These are phyloP conservation scores for Candida sphagnicola DNA, from an alignment of 805 yeast species.

Conservation along the genomic window DNA sequence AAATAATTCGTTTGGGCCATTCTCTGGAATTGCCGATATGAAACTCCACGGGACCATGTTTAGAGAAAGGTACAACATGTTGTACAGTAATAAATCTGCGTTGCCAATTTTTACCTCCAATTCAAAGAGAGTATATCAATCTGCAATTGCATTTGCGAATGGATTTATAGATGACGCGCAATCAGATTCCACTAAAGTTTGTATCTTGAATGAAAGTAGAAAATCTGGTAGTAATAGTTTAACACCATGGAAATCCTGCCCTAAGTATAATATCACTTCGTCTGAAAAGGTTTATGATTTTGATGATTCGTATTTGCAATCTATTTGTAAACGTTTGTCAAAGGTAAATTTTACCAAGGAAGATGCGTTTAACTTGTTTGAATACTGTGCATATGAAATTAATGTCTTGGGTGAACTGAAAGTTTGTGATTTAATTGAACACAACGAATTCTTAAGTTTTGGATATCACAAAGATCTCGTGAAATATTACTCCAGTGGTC, in stretches of 20 bases:
- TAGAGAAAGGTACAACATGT: constrained; percentile 41
- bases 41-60: constrained; percentile 40
- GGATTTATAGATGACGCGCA: constrained; percentile 47
- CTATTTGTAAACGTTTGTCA: constrained; percentile 56
- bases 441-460: constrained; percentile 56
- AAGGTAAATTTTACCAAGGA: constrained; percentile 43
- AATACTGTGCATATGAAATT: constrained; percentile 68
- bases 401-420: constrained; percentile 61
- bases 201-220: constrained; percentile 41
- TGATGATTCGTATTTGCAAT: constrained; percentile 38
- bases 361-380: constrained; percentile 50
- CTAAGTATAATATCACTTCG: constrained; percentile 27
- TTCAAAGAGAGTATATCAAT: constrained; percentile 47
- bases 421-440: constrained; percentile 61
- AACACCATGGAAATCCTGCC: constrained; percentile 44
- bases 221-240: constrained; percentile 50
- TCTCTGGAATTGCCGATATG: constrained; percentile 46
- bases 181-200: constrained; percentile 10
- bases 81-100: constrained; percentile 29
- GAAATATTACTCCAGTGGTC: constrained; percentile 56
- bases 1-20: constrained; percentile 39
- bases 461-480: constrained; percentile 56
- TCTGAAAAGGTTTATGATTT: constrained; percentile 18
- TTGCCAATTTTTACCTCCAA: constrained; percentile 50
- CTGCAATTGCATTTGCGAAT: constrained; percentile 48